Conservation (phyloP, 768 basidiomycete species). For the Auricularia auricula-judae region DNA sequence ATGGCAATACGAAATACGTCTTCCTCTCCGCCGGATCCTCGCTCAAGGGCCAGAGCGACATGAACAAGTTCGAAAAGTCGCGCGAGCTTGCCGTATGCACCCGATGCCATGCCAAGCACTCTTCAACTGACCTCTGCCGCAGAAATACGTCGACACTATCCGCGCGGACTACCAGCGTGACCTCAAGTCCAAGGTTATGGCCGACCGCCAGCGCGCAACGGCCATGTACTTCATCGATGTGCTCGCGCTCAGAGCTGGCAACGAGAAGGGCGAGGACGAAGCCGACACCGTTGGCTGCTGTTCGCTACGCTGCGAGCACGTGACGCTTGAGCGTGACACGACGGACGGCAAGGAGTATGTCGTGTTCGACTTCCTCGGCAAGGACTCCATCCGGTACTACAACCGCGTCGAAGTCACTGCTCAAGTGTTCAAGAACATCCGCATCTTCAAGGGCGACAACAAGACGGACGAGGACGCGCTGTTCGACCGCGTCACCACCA, state of each 20-base stretch:
- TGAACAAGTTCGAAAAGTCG: slow-evolving; percentile 96
- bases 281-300: slow-evolving; percentile 99
- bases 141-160: slow-evolving; percentile 88
- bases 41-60: slow-evolving; percentile 95
- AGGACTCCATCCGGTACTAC: slow-evolving; percentile 97
- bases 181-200: slow-evolving; percentile 85
- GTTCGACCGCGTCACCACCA: slow-evolving; percentile 93
- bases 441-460: slow-evolving; percentile 83
- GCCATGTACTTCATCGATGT: slow-evolving; percentile 99
- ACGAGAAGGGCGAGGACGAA: slow-evolving; percentile 99
- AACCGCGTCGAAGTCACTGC: slow-evolving; percentile 81
- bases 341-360: slow-evolving; percentile 58
- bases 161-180: slow-evolving; percentile 80
- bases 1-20: slow-evolving; percentile 91
- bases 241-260: slow-evolving; percentile 94
- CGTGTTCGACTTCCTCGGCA: slow-evolving; percentile 95
- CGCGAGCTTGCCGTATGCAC: slow-evolving; percentile 77
- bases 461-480: slow-evolving; percentile 81
- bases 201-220: slow-evolving; percentile 92
- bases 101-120: background rate
- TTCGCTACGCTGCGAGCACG: slow-evolving; percentile 92
- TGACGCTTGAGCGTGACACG: slow-evolving; percentile 57
- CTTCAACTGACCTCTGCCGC: background rate
- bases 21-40: slow-evolving; percentile 97
- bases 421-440: slow-evolving; percentile 96